Percentiles rank a stretch among this genome's conserved stretches.
These are phyloP conservation scores for Fusarium graminum DNA, from an alignment of 2,329 filamentous ascomycete species.

Conservation along the genomic window DNA sequence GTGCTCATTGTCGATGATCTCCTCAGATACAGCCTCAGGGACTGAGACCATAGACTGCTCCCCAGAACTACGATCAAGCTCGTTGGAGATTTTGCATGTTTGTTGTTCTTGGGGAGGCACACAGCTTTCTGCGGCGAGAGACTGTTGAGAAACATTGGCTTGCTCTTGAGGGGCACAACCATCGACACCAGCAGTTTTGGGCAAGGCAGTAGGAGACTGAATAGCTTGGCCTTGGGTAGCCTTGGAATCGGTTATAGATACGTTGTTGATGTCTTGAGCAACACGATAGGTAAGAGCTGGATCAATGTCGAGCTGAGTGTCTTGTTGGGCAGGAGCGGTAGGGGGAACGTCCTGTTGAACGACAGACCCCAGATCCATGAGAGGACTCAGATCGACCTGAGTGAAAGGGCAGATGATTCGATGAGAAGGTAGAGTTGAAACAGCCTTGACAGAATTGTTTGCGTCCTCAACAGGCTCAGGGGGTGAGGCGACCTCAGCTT, in stretches of 20 bases:
- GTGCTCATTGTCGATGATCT: no score
- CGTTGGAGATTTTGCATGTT: conserved; percentile 11
- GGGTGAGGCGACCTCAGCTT: not conserved
- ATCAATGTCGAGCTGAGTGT: no score
- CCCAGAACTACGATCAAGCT: not conserved
- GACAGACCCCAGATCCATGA: not conserved
- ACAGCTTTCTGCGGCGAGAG: not conserved
- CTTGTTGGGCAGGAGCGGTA: not conserved
- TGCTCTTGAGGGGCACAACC: no score
- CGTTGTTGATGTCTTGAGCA: no score
- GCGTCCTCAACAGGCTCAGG: not conserved
- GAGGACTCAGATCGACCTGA: not conserved
- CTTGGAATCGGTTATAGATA: not conserved
- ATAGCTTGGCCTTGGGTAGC: no score
- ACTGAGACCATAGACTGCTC: not conserved
- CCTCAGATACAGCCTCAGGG: not conserved
- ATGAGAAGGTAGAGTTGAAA: not conserved
- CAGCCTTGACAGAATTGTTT: not conserved
- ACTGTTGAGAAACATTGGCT: no score
- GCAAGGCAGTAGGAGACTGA: not conserved
- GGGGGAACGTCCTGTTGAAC: not conserved
- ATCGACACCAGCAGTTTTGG: not conserved
- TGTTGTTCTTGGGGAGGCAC: not conserved
- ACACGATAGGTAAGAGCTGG: no score
- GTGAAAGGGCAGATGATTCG: not conserved